Base-by-base conservation (phyloP, 2,329 filamentous ascomycete species). In the Macrophomina phaseolina region DNA sequence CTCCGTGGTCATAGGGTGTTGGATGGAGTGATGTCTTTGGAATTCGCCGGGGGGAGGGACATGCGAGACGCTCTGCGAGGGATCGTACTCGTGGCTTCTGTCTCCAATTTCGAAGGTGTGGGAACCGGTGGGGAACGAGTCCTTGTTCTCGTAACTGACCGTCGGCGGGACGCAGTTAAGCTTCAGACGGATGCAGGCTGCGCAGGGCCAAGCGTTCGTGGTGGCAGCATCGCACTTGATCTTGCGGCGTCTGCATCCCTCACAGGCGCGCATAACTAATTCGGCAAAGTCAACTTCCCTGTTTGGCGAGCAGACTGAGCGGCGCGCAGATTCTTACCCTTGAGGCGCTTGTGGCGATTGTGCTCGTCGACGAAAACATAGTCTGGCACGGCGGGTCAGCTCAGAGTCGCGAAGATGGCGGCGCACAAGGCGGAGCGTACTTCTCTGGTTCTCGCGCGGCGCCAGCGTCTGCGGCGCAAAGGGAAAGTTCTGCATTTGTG, bases 361-460 rank as follows among this genome's bases (percentile, higher is more conserved):
- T 98, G 95, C 80, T 98, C 94, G 80, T 98, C 94, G 67, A 98
- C 95, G 77, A 98, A 98, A 74, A 98, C 95, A 91, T 97, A 98
- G 79, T 97, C 94, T 97, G 74, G 53, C 68, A 67, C 53, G 63
- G 32, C 49, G 45, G 56, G 69, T 77, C 69, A 75, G 64, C 36
- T 30, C 36, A 11, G 3, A 18, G 9, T 38, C 56, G 56, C 56
- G 16, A 48, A 18, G n/a, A 5, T 28, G 4, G 42, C 56, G 40
- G 40, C 56, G 56, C 56, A 48, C 60, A 28, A 45, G 58, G 66
- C 45, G 60, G 40, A 56, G 77, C 90, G 84, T 84, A 94, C 91
- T 94, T 83, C 94, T 94, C 76, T 94, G 91, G 68, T 91, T 92
- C 79, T 93, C 91, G 73, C 90, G 86, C 69, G 87, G 87, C 74